phyloP scores from a whole-genome alignment of 2,329 filamentous ascomycete genomes.

The Fusarium sp. region DNA sequence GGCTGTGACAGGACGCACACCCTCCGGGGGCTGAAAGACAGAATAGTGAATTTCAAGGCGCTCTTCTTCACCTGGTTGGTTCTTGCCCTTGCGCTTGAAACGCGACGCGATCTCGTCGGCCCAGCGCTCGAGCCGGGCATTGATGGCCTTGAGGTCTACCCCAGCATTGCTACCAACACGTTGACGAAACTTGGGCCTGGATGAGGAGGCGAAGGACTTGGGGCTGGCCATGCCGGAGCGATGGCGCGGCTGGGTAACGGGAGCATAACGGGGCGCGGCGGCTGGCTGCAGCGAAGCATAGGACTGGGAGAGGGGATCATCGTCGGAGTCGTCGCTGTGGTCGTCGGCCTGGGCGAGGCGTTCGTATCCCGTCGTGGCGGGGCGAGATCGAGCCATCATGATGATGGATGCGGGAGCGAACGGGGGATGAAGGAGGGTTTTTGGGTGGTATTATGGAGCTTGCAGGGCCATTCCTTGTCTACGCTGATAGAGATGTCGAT shows the following conservation, averaged over 20 bases:
- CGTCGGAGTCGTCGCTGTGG: conserved; percentile 80
- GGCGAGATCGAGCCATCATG: conserved; percentile 76
- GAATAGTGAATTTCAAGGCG: conserved; percentile 96
- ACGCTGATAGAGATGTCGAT: background rate
- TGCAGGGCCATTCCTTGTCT: conserved; percentile 37
- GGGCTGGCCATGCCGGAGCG: conserved; percentile 74
- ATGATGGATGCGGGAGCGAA: background rate
- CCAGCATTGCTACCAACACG: conserved; percentile 81
- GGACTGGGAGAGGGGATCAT: conserved; percentile 70
- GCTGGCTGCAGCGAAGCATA: conserved; percentile 71
- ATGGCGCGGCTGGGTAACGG: conserved; percentile 73
- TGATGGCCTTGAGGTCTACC: conserved; percentile 98
- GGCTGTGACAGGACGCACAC: conserved; percentile 83
- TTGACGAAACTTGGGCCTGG: conserved; percentile 61
- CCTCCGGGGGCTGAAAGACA: conserved; percentile 94
- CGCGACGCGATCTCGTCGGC: conserved; percentile 98
- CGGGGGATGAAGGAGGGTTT: conserved; percentile 7
- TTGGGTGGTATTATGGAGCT: conserved; percentile 21
- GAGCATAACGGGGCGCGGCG: conserved; percentile 75
- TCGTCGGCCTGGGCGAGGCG: conserved; percentile 87
- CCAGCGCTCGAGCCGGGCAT: conserved; percentile 94
- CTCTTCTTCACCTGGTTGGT: conserved; percentile 82
- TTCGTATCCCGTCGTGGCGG: conserved; percentile 86
- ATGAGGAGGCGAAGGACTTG: conserved; percentile 55
- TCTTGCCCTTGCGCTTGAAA: conserved; percentile 90